Evolutionary conservation across 495 filamentous ascomycete species (phyloP).

Genomic region (Lophium mytilinum): DNA sequence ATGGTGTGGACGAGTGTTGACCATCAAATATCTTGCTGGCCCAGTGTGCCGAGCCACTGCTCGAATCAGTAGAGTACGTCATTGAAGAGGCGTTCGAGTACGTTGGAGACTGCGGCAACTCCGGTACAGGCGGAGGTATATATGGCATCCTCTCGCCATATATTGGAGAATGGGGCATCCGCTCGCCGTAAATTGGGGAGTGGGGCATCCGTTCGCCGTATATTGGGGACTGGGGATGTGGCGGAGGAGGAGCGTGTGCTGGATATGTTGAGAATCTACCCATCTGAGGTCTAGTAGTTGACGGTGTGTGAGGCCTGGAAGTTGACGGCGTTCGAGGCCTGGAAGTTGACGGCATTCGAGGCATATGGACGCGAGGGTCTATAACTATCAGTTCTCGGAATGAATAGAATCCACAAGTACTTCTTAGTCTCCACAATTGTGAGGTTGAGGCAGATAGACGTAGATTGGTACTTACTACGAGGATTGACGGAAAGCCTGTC

Average conservation of each 20-base stretch:
- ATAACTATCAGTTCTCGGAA: too few species aligned
- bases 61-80: constrained; percentile 19
- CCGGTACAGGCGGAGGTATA: constrained; percentile 26
- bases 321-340: constrained; percentile 2
- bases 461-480: background rate
- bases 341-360: constrained; percentile 2
- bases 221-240: background rate
- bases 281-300: constrained; percentile 4
- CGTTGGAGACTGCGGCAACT: constrained; percentile 28
- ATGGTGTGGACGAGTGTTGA: constrained; percentile 33
- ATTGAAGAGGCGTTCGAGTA: constrained; percentile 24
- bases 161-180: constrained; percentile 8
- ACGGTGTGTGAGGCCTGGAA: background rate
- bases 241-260: background rate
- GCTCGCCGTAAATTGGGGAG: background rate
- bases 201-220: background rate
- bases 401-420: too few species aligned
- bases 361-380: background rate
- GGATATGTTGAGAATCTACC: constrained; percentile 9
- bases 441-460: too few species aligned
- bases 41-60: constrained; percentile 41
- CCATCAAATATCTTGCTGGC: constrained; percentile 42
- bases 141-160: constrained; percentile 21
- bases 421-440: too few species aligned
- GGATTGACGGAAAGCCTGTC: constrained; percentile 9